phyloP scores from a whole-genome alignment of 225 moss, liverwort and hornwort species.

The Straminergon stramineum region DNA sequence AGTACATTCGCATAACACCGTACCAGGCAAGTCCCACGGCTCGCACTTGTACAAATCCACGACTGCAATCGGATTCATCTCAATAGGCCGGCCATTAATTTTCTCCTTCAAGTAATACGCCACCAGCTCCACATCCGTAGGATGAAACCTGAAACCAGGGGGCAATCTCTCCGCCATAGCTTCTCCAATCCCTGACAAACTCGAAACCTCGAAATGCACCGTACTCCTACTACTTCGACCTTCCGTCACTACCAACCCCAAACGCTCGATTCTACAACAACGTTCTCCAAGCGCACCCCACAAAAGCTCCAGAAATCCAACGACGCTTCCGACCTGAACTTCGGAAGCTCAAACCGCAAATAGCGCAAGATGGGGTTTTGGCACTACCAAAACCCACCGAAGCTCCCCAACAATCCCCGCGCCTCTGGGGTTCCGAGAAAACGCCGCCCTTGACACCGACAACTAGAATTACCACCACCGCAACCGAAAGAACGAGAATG shows the following conservation, averaged over 20 bases:
- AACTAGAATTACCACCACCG: background rate
- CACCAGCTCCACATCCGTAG: conserved; percentile 46
- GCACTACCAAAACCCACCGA: background rate
- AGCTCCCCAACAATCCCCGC: background rate
- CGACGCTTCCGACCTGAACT: background rate
- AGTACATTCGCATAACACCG: no score
- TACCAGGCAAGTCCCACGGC: conserved; percentile 78
- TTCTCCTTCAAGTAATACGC: conserved; percentile 67
- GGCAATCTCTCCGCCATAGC: conserved; percentile 25
- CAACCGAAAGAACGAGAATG: background rate
- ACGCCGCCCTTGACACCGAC: background rate
- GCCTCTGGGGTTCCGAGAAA: background rate
- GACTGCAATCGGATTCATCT: conserved; percentile 46
- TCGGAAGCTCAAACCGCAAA: background rate
- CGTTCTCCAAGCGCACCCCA: no score
- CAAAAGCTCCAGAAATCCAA: background rate
- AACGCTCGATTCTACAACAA: no score
- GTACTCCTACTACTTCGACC: background rate
- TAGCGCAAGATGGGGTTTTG: background rate
- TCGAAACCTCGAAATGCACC: background rate
- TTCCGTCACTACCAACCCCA: background rate
- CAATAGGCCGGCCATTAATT: conserved; percentile 36
- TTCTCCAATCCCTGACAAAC: background rate
- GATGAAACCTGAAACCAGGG: conserved; percentile 52
- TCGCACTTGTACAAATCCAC: conserved; percentile 81